phyloP scores from a whole-genome alignment of 225 moss, liverwort and hornwort genomes.

The Ulota crispa region DNA sequence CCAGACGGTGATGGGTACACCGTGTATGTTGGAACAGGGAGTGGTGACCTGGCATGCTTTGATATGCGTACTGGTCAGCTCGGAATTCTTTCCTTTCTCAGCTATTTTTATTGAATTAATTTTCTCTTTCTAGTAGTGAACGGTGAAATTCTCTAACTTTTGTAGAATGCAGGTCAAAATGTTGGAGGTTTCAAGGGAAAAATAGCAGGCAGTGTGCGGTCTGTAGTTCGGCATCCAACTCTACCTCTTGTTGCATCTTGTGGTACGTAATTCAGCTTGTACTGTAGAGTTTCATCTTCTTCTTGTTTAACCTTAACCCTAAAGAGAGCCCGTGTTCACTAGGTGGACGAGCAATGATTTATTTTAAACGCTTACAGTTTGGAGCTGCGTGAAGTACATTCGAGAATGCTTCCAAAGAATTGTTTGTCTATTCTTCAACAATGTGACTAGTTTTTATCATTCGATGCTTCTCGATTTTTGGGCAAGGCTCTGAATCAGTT shows the following conservation, averaged over 20 bases:
- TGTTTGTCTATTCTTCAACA: no score
- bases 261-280: slow-evolving; percentile 49
- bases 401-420: no score
- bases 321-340: no score
- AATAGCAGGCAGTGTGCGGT: slow-evolving; percentile 84
- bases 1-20: slow-evolving; percentile 71
- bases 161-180: slow-evolving; percentile 63
- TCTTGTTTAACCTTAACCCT: no score
- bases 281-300: background rate
- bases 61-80: slow-evolving; percentile 85
- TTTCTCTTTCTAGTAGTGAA: background rate
- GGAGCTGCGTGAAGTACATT: no score
- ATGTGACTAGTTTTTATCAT: no score
- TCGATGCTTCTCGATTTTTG: no score
- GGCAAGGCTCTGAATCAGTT: no score
- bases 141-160: slow-evolving; percentile 21
- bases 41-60: slow-evolving; percentile 81
- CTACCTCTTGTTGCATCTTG: slow-evolving; percentile 85
- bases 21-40: slow-evolving; percentile 82
- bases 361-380: no score
- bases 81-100: background rate
- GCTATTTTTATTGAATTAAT: background rate
- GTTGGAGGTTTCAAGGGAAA: slow-evolving; percentile 93
- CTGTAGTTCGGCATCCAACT: slow-evolving; percentile 74
- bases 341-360: no score